A percentile compares a stretch with the other conserved stretches of the same genome.
These are phyloP conservation scores for Aspergillus wentii DNA, from an alignment of 495 filamentous ascomycete genomes.

Conservation along the genomic window DNA sequence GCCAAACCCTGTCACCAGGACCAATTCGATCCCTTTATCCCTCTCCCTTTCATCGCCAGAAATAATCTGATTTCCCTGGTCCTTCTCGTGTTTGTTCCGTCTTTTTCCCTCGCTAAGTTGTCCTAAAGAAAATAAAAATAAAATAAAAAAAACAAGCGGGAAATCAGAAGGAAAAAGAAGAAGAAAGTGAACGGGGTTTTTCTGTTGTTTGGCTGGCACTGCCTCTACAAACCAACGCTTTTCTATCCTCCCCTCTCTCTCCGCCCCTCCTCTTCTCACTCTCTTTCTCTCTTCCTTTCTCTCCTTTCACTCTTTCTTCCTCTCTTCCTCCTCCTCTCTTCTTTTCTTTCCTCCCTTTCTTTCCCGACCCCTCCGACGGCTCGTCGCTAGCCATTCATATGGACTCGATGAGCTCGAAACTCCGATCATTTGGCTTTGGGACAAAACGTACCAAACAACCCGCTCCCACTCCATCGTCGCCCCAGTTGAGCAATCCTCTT, in stretches of 20 bases:
- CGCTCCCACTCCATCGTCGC: constrained; percentile 12
- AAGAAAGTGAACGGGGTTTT: too few relatives aligned
- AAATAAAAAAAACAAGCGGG: too few relatives aligned
- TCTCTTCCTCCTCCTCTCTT: constrained; percentile 10
- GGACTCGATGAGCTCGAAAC: constrained; percentile 49
- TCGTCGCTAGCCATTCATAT: constrained; percentile 22
- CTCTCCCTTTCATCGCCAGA: too few relatives aligned
- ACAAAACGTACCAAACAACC: constrained; percentile 40
- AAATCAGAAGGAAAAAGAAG: too few relatives aligned
- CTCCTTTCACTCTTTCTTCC: constrained; percentile 3
- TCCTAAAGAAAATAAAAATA: too few relatives aligned
- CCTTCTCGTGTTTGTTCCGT: too few relatives aligned
- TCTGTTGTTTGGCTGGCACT: too few relatives aligned
- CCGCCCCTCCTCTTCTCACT: constrained; percentile 11
- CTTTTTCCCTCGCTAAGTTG: too few relatives aligned
- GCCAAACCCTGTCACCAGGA: too few relatives aligned
- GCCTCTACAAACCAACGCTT: too few relatives aligned
- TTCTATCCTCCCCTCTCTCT: constrained; percentile 10
- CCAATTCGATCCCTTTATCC: too few relatives aligned
- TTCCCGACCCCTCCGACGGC: constrained; percentile 5
- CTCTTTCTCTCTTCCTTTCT: constrained; percentile 5
- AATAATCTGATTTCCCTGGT: too few relatives aligned
- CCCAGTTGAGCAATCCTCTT: constrained; percentile 6
- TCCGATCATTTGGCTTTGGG: constrained; percentile 42
- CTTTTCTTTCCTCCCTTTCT: constrained; percentile 5